These are phyloP conservation scores for Blastobotrys aristatus DNA, from an alignment of 1,139 yeast species.

Conservation along the genomic window DNA sequence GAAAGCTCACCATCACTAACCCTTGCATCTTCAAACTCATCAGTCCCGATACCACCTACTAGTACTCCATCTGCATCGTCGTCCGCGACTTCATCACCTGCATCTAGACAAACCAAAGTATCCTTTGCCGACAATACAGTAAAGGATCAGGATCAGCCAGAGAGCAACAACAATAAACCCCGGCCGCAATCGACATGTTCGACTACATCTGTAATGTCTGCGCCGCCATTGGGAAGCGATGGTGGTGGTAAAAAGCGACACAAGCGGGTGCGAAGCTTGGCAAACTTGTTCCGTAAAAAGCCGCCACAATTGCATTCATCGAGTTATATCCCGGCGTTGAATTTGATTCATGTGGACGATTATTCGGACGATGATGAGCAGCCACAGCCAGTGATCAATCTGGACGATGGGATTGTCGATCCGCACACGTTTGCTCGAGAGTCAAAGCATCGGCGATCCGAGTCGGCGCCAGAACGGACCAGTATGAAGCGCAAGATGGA, in stretches of 20 bases:
- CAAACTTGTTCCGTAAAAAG: constrained; percentile 16
- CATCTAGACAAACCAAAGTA: constrained; percentile 5
- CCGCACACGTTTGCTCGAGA: not conserved
- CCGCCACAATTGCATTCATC: constrained; percentile 16
- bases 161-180: constrained; percentile 4
- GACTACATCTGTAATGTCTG: constrained; percentile 10
- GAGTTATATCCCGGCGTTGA: constrained; percentile 18
- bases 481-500: constrained; percentile 17
- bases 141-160: not conserved
- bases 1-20: constrained; percentile 9
- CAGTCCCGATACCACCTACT: constrained; percentile 6
- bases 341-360: constrained; percentile 6
- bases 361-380: constrained; percentile 8
- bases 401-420: constrained; percentile 27
- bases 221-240: constrained; percentile 2
- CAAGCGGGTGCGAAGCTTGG: constrained; percentile 22
- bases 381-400: constrained; percentile 25
- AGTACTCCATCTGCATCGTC: constrained; percentile 3
- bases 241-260: constrained; percentile 15
- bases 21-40: constrained; percentile 7
- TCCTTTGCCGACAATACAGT: constrained; percentile 10
- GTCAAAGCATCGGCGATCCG: constrained; percentile 25
- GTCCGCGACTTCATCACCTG: constrained; percentile 3
- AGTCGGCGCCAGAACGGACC: constrained; percentile 24
- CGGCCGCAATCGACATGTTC: constrained; percentile 7